Conservation (phyloP, 1,139 yeast species). For the Kurtzmaniella natalensis region DNA sequence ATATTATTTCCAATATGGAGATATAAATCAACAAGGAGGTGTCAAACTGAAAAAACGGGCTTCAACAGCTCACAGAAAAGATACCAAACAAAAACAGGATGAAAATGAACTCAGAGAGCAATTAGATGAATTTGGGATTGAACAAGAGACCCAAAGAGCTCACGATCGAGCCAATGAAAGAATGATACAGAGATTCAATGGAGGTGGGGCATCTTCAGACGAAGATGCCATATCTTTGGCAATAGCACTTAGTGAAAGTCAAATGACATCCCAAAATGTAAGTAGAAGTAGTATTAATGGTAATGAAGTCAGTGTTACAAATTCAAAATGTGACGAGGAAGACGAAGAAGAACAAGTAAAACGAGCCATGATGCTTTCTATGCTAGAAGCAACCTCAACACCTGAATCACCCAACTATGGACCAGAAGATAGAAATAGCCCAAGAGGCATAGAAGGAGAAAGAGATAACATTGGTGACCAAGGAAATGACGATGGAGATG, state of each 20-base stretch:
- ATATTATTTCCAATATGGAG: slow-evolving; percentile 1
- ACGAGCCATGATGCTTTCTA: slow-evolving; percentile 1
- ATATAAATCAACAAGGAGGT: not conserved
- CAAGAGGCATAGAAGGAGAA: no score
- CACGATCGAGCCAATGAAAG: not conserved
- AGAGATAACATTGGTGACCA: not conserved
- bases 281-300: no score
- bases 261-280: not conserved
- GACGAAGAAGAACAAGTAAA: not conserved
- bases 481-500: not conserved
- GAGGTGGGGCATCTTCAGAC: not conserved
- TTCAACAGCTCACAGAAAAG: slow-evolving; percentile 1
- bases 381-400: not conserved
- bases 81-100: slow-evolving; percentile 1
- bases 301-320: not conserved
- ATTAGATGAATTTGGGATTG: not conserved
- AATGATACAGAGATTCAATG: not conserved
- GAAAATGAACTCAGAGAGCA: not conserved
- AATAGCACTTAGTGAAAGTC: not conserved
- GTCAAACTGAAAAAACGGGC: not conserved
- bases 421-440: no score
- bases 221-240: not conserved
- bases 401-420: not conserved
- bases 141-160: not conserved
- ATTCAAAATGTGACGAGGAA: not conserved